Conservation (phyloP, 306 rosid species). For the Parietaria judaica region DNA sequence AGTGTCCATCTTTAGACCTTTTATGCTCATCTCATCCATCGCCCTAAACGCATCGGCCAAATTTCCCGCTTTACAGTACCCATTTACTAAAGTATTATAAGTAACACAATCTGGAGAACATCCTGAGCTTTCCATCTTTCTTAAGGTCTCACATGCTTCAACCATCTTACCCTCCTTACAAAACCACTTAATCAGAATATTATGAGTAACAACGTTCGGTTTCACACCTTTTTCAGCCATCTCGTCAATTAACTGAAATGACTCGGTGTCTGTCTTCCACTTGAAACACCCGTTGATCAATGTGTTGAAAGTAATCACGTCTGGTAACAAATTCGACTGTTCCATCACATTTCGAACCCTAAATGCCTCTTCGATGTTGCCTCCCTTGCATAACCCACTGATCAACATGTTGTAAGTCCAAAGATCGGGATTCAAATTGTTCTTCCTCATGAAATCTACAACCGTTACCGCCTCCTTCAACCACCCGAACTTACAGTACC, state of each 20-base stretch:
- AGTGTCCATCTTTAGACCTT: conserved; percentile 47
- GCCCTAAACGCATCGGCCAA: conserved; percentile 53
- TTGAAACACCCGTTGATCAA: conserved; percentile 62
- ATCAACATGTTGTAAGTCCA: conserved; percentile 79
- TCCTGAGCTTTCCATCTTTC: conserved; percentile 60
- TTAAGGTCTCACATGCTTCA: conserved; percentile 38
- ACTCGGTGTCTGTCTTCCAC: conserved; percentile 32
- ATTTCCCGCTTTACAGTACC: conserved; percentile 62
- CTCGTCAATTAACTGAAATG: conserved; percentile 45
- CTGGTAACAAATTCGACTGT: conserved; percentile 45
- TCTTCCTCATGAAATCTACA: conserved; percentile 55
- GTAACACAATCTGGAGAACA: conserved; percentile 59
- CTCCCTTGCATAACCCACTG: conserved; percentile 56
- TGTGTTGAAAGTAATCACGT: conserved; percentile 81
- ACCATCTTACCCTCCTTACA: conserved; percentile 65
- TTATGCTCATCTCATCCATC: conserved; percentile 72
- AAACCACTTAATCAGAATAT: conserved; percentile 74
- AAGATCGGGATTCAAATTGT: conserved; percentile 45
- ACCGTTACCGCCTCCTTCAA: conserved; percentile 62
- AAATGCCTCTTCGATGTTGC: conserved; percentile 64
- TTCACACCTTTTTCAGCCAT: conserved; percentile 55
- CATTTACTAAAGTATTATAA: conserved; percentile 63
- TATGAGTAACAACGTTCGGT: conserved; percentile 53
- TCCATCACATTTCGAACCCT: conserved; percentile 66
- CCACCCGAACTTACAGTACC: conserved; percentile 71